Conservation (phyloP, 768 basidiomycete genomes). For the Lactarius psammicola region DNA sequence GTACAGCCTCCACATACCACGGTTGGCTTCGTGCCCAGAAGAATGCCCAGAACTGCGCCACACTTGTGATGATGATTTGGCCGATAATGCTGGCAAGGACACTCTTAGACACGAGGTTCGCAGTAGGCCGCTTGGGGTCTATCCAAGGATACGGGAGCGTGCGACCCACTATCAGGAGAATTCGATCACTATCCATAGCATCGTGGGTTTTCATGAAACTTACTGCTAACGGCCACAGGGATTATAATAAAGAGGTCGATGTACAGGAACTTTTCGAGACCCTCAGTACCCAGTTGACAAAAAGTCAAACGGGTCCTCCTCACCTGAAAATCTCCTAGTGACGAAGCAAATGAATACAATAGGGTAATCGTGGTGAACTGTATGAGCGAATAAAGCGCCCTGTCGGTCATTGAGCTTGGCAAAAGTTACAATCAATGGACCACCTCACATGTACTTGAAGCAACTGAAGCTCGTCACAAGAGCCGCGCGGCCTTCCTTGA, state of each 20-base stretch:
- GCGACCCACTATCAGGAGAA: slow-evolving; percentile 74
- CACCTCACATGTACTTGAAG: slow-evolving; percentile 96
- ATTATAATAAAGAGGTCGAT: slow-evolving; percentile 99
- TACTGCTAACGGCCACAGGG: slow-evolving; percentile 93
- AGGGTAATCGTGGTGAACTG: slow-evolving; percentile 98
- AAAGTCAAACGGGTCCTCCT: slow-evolving; percentile 30
- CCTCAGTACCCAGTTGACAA: slow-evolving; percentile 19
- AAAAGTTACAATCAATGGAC: slow-evolving; percentile 18
- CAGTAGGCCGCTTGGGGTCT: slow-evolving; percentile 88
- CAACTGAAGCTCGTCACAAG: slow-evolving; percentile 98
- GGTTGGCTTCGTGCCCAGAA: slow-evolving; percentile 81
- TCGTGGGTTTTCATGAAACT: slow-evolving; percentile 37
- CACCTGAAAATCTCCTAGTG: slow-evolving; percentile 95
- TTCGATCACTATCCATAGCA: slow-evolving; percentile 24
- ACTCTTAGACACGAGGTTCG: slow-evolving; percentile 92
- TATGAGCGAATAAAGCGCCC: slow-evolving; percentile 97
- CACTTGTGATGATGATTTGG: slow-evolving; percentile 83
- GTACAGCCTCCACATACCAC: slow-evolving; percentile 55
- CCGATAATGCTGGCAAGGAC: slow-evolving; percentile 92
- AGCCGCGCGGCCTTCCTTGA: slow-evolving; percentile 94
- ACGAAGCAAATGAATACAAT: slow-evolving; percentile 94
- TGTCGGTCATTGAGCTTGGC: slow-evolving; percentile 35
- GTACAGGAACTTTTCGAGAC: slow-evolving; percentile 75
- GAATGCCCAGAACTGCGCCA: slow-evolving; percentile 83
- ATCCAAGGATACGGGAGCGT: slow-evolving; percentile 88